phyloP scores from a whole-genome alignment of 1,284 basidiomycete species.

The Ustilago shanxiensis region DNA sequence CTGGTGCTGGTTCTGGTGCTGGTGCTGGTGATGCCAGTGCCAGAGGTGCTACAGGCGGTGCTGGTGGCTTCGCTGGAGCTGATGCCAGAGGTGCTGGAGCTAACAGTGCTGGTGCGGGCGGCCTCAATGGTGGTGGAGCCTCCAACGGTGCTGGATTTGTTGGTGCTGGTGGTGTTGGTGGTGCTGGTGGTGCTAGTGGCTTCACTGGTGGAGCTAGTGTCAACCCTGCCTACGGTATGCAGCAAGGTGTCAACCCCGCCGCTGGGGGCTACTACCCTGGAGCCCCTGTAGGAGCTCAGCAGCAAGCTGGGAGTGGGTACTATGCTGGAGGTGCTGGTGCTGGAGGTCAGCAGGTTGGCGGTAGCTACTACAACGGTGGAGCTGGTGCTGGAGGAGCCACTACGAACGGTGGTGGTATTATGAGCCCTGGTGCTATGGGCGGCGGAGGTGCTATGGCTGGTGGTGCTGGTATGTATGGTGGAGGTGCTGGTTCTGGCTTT shows the following conservation, averaged over 20 bases:
- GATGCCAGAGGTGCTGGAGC: neutral
- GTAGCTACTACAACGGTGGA: neutral
- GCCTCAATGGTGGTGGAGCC: neutral
- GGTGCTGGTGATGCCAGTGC: slow-evolving; percentile 10
- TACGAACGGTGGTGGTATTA: neutral
- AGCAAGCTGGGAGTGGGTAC: neutral
- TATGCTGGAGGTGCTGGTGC: neutral
- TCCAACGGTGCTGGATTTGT: neutral
- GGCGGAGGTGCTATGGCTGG: neutral
- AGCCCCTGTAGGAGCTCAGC: too few relatives aligned
- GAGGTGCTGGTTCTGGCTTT: slow-evolving; percentile 1
- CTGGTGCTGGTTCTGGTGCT: slow-evolving; percentile 4
- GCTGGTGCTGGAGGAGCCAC: neutral
- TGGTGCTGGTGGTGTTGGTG: neutral
- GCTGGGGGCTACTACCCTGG: too few relatives aligned
- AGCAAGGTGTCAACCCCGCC: neutral
- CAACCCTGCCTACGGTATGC: neutral
- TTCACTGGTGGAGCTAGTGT: neutral
- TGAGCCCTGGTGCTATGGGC: neutral
- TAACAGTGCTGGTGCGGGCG: neutral
- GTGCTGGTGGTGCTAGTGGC: neutral
- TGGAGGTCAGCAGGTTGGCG: neutral
- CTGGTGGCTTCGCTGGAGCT: neutral
- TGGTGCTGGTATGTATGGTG: neutral
- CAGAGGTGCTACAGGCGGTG: neutral